Base-by-base conservation (phyloP, 1,139 yeast species). In the Suhomyces bolitotheri region DNA sequence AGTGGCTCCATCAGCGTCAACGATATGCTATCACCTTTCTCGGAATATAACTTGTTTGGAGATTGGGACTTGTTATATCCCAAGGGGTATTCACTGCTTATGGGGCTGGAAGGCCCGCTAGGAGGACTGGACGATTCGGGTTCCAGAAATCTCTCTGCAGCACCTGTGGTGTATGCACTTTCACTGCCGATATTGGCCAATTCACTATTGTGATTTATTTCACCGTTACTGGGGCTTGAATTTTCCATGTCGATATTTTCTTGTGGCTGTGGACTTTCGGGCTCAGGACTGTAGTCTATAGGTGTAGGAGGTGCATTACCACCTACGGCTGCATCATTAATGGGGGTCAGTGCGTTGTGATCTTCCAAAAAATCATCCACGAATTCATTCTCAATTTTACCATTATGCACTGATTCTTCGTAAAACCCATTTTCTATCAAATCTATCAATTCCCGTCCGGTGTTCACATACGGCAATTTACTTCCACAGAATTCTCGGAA, bases 401-500 rank as follows among this genome's bases (percentile, higher is more conserved):
- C 39, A 10, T 27, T 35, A 11, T 24, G 28, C 14, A 29, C 31
- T 2, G 29, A 19, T 7, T 45, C 42, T 25, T 51, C 56, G 38
- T 50, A 50, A 36, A 54, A 55, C 8, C 49, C 51, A 29, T 51
- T 50, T 27, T 58, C 65, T 25, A 60, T 64, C 40, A 48, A 53
- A 37, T 50, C 62, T 43, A 53, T 55, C 44, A 55, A 65, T 47
- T 45, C 66, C 30, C 38, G 50, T 32, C 63, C 75, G 1, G 69
- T 61, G 14, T 49, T 49, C 4, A 61, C 68, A 41, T 61, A 60
- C 12, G 37, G 33, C 14, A 66, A 46, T 22, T 56, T 51, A 16
- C 53, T 47, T 14, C 51, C 47, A 33, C 82, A 61, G 29, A 66
- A 54, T 1, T 55, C 55, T 15, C 60, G 59, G 47, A 70, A 76